A percentile compares a stretch with the other conserved stretches of the same genome.
Evolutionary conservation across 768 basidiomycete species (phyloP).

Genomic region (Russula olivacea): DNA sequence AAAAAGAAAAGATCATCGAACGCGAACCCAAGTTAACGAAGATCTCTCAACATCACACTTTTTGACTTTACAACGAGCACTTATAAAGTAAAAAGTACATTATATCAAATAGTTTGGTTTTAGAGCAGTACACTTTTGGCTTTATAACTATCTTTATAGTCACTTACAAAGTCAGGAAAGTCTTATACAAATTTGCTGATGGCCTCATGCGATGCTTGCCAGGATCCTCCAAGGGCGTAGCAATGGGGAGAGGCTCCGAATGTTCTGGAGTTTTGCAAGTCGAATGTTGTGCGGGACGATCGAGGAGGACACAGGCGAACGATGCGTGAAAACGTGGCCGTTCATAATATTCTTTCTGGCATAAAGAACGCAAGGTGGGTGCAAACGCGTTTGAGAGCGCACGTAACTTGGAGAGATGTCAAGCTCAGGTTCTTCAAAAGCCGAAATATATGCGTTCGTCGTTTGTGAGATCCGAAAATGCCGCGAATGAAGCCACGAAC

Average conservation of each 20-base stretch:
- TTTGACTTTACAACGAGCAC: too few relatives aligned
- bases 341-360: slow-evolving; percentile 75
- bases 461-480: slow-evolving; percentile 65
- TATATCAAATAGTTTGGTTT: too few relatives aligned
- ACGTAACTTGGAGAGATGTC: slow-evolving; percentile 46
- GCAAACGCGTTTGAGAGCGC: slow-evolving; percentile 49
- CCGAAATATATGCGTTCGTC: slow-evolving; percentile 51
- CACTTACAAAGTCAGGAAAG: too few relatives aligned
- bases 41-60: too few relatives aligned
- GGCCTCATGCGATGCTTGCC: too few relatives aligned
- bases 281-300: slow-evolving; percentile 25
- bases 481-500: slow-evolving; percentile 66
- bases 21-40: too few relatives aligned
- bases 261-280: neutral
- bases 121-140: too few relatives aligned
- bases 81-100: too few relatives aligned
- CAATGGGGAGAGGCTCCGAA: neutral
- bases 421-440: slow-evolving; percentile 1
- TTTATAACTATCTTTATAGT: too few relatives aligned
- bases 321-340: slow-evolving; percentile 84
- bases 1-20: too few relatives aligned
- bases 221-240: neutral
- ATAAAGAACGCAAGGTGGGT: slow-evolving; percentile 51
- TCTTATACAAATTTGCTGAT: too few relatives aligned
- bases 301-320: slow-evolving; percentile 79